Evolutionary conservation across 1,139 yeast species (phyloP), one percentile per base, ranked within the genome.

Genomic region (Saccharomycopsis hybrid): DNA sequence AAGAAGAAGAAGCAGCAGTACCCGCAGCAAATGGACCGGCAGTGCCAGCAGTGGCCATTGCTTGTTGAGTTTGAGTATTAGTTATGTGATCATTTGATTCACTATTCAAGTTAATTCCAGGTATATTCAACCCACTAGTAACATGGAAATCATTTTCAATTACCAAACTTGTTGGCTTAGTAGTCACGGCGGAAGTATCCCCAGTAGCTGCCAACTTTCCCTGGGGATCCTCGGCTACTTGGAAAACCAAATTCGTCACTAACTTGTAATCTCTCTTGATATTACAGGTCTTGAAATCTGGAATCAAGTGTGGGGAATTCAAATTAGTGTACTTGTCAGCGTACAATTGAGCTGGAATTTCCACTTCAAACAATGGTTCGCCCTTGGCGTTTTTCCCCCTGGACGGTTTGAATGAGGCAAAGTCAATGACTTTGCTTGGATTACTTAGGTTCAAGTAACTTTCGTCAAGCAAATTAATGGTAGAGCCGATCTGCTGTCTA

Each of bases 221-320:
- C 5, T 42, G 55, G 37, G 51, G 60, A 58, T 43, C 57, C 54
- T 47, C 46, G 7, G 58, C 54, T 36, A 58, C 61, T 2, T 76
- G 64, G 49, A 76, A 63, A 2, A 72, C 76, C 2, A 67, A 73
- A 2, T 59, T 61, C 1, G 76, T 60, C 3, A 56, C 48, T 43
- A 76, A 55, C 9, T 58, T 58, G 57, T 76, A 76, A 35, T 57
- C 62, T 46, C 79, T 61, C 2, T 68, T 58, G 9, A 76, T 68
- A 58, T 76, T 77, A 60, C 81, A 77, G 2, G 78, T 71, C 37
- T 59, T 62, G 60, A 76, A 77, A 8, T 72, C 63, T 1, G 81
- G 79, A 0, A 75, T 61, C 18, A 74, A 54, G 56, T 0, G 24
- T 5, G 18, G 9, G 24, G 24, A 13, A n/a, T 36, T 36, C 18